These are phyloP conservation scores for Flaveria floridana DNA, from an alignment of 140 eudicot species.

Conservation along the genomic window DNA sequence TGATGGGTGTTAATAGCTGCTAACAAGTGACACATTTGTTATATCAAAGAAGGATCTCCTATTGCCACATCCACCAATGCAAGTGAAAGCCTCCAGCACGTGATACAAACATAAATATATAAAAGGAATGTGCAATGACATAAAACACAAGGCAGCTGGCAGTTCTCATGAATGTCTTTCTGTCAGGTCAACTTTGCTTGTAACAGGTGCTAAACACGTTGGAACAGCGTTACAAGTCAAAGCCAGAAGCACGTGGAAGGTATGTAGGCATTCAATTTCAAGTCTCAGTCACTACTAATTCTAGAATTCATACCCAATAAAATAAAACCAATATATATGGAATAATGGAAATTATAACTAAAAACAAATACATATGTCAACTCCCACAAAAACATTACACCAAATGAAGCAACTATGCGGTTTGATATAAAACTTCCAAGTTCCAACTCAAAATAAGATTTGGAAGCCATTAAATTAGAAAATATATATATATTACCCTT, in stretches of 20 bases:
- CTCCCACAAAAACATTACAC: constrained; percentile 13
- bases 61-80: neutral
- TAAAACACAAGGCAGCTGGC: constrained; percentile 7
- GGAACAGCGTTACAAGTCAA: constrained; percentile 2
- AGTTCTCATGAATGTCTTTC: constrained; percentile 6
- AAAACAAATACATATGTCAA: constrained; percentile 14
- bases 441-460: constrained; percentile 3
- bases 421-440: neutral
- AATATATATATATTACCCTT: neutral
- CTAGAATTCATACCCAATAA: neutral
- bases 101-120: constrained; percentile 9
- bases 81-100: constrained; percentile 12
- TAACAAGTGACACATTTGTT: constrained; percentile 7
- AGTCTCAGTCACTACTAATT: constrained; percentile 7
- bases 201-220: constrained; percentile 11
- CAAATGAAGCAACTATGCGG: constrained; percentile 10
- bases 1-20: constrained; percentile 4
- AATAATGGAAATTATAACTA: neutral
- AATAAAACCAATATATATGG: neutral
- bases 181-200: constrained; percentile 20
- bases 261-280: constrained; percentile 17
- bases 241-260: constrained; percentile 8
- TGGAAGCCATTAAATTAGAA: neutral
- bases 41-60: constrained; percentile 9
- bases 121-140: neutral